Base-by-base conservation (phyloP, 2,329 filamentous ascomycete species). In the Trichoderma sp. region DNA sequence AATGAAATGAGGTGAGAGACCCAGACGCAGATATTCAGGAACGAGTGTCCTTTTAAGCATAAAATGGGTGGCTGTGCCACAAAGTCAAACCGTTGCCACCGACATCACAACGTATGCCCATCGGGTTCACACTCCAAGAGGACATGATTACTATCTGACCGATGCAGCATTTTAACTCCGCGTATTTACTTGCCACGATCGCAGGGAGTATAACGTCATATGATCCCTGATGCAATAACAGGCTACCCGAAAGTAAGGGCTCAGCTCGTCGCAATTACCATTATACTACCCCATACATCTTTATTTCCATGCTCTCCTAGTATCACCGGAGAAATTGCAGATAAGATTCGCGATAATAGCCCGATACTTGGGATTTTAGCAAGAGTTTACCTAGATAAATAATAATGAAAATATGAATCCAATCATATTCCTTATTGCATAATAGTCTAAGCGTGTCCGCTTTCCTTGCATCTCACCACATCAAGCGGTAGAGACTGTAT, bases 51-150 rank as follows among this genome's bases (percentile, higher is more conserved):
- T 65, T 62, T 73, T 73, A 73, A 73, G 71, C 71, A 73, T 65
- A 56, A 53, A 21, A 29, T 18, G 60, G 60, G 16, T 41, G 60
- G 60, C 71, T 56, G 29, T 73, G 71, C 59, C 71, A 53, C 68
- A 73, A 73, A 72, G 45, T 53, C 41, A 62, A 50, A 73, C 33
- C 27, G 2, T 65, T 53, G 71, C 71, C 71, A 73, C 71, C 71
- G 60, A 65, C 69, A 64, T 72, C 69, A 72, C 60, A 64, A 73
- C 50, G 50, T 56, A 56, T 21, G 21, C n/a, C 6, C 21, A 56
- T 56, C 0, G 21, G 50, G 21, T 56, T 56, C 50, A 56, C 50
- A 56, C 50, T 56, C 50, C 11, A 56, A 65, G 29, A 3, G 18
- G 18, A 24, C 6, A 33, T 18, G 67, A 62, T 71, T 18, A 71